Percentiles rank a stretch among this genome's conserved stretches.
Conservation (phyloP, 768 basidiomycete genomes). For the Rhodotorula babjevae region DNA sequence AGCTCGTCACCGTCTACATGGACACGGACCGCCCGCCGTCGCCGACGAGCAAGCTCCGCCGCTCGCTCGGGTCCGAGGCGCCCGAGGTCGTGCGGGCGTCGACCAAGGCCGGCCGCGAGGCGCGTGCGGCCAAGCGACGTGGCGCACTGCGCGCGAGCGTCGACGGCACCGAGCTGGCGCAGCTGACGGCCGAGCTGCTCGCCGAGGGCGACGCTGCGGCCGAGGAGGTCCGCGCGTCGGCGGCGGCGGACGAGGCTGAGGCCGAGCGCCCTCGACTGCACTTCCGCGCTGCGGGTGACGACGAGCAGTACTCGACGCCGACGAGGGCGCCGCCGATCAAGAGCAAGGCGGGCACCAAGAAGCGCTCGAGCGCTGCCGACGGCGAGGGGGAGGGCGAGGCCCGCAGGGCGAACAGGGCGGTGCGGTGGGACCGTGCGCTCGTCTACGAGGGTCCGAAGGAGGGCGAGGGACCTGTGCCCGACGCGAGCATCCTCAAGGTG, state of each 20-base stretch:
- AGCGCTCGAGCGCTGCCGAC: background rate
- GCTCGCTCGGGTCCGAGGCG: background rate
- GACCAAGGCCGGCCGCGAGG: conserved; percentile 22
- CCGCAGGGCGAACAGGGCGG: background rate
- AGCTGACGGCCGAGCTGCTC: background rate
- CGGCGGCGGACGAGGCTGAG: background rate
- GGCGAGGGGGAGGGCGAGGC: background rate
- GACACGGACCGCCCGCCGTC: conserved; percentile 39
- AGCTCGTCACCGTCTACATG: conserved; percentile 34
- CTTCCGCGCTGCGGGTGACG: conserved; percentile 34
- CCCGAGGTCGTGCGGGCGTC: background rate
- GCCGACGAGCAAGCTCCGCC: conserved; percentile 42
- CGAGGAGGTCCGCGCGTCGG: background rate
- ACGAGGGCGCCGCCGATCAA: background rate
- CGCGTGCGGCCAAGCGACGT: conserved; percentile 17
- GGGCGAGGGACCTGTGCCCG: background rate
- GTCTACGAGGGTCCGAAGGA: conserved; percentile 29
- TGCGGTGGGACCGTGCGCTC: conserved; percentile 34
- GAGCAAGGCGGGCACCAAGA: conserved; percentile 6
- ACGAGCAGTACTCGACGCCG: conserved; percentile 32
- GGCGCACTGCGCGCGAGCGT: conserved; percentile 24
- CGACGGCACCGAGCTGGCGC: conserved; percentile 25
- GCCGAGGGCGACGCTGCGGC: background rate
- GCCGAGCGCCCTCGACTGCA: background rate
- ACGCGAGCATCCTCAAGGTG: conserved; percentile 29